Evolutionary conservation across 176 grass and related monocot genomes (phyloP).

Genomic region (Bonia amplexicaulis): DNA sequence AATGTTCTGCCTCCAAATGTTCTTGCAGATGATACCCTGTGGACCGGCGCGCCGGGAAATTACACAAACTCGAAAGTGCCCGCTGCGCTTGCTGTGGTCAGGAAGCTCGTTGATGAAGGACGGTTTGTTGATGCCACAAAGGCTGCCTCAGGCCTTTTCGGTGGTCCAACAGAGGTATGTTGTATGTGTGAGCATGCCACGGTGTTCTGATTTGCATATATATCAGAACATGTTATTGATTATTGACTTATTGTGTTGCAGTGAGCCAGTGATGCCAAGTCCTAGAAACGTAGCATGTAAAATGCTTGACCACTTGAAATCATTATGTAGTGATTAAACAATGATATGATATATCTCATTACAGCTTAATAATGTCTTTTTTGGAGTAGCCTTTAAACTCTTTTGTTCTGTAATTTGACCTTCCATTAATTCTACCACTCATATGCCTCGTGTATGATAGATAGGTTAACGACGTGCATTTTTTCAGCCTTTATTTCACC

Average conservation of each 20-base stretch:
- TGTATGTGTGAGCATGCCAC: not conserved
- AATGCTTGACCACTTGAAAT: not conserved
- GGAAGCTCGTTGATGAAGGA: slow-evolving; percentile 53
- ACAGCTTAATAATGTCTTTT: not conserved
- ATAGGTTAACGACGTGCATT: not conserved
- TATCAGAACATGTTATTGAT: not conserved
- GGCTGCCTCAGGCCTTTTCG: slow-evolving; percentile 44
- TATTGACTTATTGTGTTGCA: not conserved
- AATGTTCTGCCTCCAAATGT: not conserved
- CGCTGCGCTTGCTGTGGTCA: slow-evolving; percentile 43
- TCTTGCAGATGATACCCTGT: slow-evolving; percentile 40
- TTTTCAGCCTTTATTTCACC: not conserved
- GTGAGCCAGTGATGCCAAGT: not conserved
- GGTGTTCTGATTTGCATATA: not conserved
- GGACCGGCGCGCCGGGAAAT: slow-evolving; percentile 60
- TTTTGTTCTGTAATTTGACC: not conserved
- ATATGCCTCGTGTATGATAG: not conserved
- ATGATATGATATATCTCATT: not conserved
- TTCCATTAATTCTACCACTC: not conserved
- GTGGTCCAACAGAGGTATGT: slow-evolving; percentile 43
- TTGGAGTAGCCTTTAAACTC: not conserved
- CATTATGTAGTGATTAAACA: not conserved
- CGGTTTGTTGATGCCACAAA: slow-evolving; percentile 47
- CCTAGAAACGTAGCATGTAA: not conserved
- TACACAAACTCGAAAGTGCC: slow-evolving; percentile 52